Percentiles rank a stretch among this genome's conserved stretches.
Evolutionary conservation across 148 eudicot species (phyloP).

Genomic region (Pouteria glomerata): DNA sequence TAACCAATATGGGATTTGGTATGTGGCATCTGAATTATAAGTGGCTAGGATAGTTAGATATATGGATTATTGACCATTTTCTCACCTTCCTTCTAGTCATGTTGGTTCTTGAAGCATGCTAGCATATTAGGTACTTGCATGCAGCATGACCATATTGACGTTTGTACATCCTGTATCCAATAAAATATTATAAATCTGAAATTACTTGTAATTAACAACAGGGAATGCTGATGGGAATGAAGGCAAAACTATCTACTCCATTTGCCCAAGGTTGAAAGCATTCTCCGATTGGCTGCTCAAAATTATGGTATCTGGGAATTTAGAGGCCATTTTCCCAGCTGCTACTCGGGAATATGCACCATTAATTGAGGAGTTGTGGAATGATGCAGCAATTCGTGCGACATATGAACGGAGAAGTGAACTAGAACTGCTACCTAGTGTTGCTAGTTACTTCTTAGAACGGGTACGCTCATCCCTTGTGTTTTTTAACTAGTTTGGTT

Average conservation of each 20-base stretch:
- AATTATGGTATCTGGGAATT: constrained; percentile 75
- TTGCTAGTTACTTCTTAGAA: constrained; percentile 83
- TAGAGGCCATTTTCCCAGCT: constrained; percentile 88
- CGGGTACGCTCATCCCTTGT: constrained; percentile 46
- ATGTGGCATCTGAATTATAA: neutral
- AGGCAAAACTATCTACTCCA: constrained; percentile 52
- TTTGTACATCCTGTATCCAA: neutral
- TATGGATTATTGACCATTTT: neutral
- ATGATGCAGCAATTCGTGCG: constrained; percentile 66
- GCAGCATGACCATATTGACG: neutral
- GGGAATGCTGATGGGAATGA: constrained; percentile 26
- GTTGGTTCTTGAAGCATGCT: constrained; percentile 2
- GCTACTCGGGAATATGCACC: constrained; percentile 98
- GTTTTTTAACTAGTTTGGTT: constrained; percentile 1
- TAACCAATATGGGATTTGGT: neutral
- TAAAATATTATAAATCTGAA: neutral
- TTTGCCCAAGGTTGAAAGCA: constrained; percentile 72
- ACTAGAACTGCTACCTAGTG: constrained; percentile 66
- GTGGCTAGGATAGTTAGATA: neutral
- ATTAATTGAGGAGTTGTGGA: constrained; percentile 81
- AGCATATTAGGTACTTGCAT: neutral
- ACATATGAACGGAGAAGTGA: constrained; percentile 81
- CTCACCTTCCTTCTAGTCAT: constrained; percentile 1
- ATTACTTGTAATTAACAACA: constrained; percentile 20
- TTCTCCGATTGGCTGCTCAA: constrained; percentile 98